These are phyloP conservation scores for Aspergillus nidulans DNA, from an alignment of 495 filamentous ascomycete genomes.

Conservation along the genomic window DNA sequence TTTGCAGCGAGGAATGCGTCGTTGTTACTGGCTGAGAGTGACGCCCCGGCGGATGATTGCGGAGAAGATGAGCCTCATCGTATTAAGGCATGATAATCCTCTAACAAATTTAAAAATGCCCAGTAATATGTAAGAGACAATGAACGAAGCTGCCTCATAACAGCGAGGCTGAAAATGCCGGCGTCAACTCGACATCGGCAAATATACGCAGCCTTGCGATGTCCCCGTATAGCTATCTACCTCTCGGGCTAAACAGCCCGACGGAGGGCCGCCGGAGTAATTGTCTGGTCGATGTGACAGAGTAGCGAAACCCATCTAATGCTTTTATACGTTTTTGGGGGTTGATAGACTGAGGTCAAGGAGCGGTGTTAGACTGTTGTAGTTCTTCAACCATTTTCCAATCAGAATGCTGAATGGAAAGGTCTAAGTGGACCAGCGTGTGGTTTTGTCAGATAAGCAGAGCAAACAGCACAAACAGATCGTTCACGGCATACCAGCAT, in stretches of 20 bases:
- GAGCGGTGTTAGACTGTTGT: no score
- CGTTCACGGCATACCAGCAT: slow-evolving; percentile 8
- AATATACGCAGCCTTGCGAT: background rate
- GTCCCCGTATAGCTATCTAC: background rate
- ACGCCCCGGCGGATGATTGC: background rate
- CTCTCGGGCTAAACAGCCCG: no score
- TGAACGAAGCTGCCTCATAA: background rate
- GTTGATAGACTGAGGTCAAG: no score
- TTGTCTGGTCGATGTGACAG: no score
- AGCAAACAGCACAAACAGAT: slow-evolving; percentile 21
- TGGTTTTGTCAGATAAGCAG: background rate
- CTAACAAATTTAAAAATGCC: background rate
- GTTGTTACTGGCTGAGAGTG: background rate
- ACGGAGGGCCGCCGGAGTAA: no score
- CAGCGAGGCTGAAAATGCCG: background rate
- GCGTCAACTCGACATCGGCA: background rate
- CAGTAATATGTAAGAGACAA: background rate
- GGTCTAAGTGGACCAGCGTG: no score
- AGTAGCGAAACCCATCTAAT: no score
- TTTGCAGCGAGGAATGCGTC: background rate
- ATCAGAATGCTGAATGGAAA: no score
- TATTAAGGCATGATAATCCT: background rate
- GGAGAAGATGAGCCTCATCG: slow-evolving; percentile 7
- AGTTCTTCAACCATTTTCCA: no score
- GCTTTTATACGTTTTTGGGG: no score